A percentile compares a stretch with the other conserved stretches of the same genome.
Evolutionary conservation across 2,329 filamentous ascomycete genomes (phyloP).

Genomic region (Cercospora zeae-maydis): DNA sequence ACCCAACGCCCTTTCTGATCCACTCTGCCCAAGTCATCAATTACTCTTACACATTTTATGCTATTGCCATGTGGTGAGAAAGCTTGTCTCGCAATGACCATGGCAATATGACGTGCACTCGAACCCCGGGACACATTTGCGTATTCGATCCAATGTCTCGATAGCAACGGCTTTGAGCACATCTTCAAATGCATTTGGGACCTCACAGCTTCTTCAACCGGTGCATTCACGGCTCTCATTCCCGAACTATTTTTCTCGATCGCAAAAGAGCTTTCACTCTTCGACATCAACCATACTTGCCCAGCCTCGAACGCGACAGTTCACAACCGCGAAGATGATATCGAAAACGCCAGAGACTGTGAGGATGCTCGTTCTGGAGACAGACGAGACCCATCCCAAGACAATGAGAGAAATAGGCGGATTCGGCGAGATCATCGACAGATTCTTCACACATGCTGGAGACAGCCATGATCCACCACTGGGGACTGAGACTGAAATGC

Average conservation of each 20-base stretch:
- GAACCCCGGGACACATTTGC: background rate
- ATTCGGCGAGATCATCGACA: conserved; percentile 54
- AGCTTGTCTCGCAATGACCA: background rate
- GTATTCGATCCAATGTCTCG: background rate
- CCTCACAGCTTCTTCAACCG: background rate
- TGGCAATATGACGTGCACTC: background rate
- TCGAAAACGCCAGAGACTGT: conserved; percentile 30
- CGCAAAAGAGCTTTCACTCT: background rate
- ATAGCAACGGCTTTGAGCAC: background rate
- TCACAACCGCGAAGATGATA: background rate
- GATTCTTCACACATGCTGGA: conserved; percentile 52
- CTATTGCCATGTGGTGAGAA: background rate
- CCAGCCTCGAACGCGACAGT: background rate
- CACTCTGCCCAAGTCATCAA: background rate
- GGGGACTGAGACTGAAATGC: conserved; percentile 53
- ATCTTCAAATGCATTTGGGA: background rate
- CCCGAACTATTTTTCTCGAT: background rate
- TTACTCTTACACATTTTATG: background rate
- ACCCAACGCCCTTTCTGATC: background rate
- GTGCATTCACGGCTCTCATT: background rate
- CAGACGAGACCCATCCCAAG: conserved; percentile 54
- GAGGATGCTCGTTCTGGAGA: conserved; percentile 56
- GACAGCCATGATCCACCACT: conserved; percentile 52
- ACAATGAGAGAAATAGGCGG: conserved; percentile 50
- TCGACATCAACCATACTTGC: background rate